Conservation (phyloP, 2,329 filamentous ascomycete genomes). For the Aurifilum marmelostoma region DNA sequence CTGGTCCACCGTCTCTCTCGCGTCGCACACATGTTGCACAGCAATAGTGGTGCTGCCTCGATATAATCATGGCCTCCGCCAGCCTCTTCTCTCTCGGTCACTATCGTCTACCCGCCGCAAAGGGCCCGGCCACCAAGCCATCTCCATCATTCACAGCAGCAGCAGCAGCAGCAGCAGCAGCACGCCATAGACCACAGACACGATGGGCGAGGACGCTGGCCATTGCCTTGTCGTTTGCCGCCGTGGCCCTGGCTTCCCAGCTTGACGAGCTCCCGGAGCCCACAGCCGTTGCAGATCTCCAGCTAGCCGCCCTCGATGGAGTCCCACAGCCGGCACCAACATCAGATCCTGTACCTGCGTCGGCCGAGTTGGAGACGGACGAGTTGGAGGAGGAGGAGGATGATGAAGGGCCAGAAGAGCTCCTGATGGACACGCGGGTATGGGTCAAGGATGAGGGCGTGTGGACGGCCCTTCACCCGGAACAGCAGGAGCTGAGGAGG, state of each 20-base stretch:
- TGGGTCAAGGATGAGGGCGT: conserved; percentile 39
- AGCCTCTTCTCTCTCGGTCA: conserved; percentile 13
- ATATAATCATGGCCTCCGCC: conserved; percentile 35
- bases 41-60: conserved; percentile 32
- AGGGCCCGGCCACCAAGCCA: conserved; percentile 14
- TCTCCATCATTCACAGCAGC: neutral
- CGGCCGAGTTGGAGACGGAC: neutral
- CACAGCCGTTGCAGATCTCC: conserved; percentile 34
- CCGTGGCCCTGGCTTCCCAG: conserved; percentile 34
- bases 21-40: conserved; percentile 34
- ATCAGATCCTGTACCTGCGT: conserved; percentile 34
- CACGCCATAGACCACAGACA: conserved; percentile 32
- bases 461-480: conserved; percentile 44
- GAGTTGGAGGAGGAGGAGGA: conserved; percentile 35
- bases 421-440: conserved; percentile 43
- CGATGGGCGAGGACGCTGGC: conserved; percentile 34
- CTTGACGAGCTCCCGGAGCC: conserved; percentile 30
- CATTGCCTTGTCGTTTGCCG: conserved; percentile 33
- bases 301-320: conserved; percentile 8
- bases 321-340: conserved; percentile 20
- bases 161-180: conserved; percentile 7
- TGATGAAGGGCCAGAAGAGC: conserved; percentile 35
- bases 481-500: conserved; percentile 36
- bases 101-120: conserved; percentile 18
- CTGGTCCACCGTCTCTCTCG: conserved; percentile 26